These are phyloP conservation scores for Penicillium subrubescens DNA, from an alignment of 495 filamentous ascomycete genomes.

Conservation along the genomic window DNA sequence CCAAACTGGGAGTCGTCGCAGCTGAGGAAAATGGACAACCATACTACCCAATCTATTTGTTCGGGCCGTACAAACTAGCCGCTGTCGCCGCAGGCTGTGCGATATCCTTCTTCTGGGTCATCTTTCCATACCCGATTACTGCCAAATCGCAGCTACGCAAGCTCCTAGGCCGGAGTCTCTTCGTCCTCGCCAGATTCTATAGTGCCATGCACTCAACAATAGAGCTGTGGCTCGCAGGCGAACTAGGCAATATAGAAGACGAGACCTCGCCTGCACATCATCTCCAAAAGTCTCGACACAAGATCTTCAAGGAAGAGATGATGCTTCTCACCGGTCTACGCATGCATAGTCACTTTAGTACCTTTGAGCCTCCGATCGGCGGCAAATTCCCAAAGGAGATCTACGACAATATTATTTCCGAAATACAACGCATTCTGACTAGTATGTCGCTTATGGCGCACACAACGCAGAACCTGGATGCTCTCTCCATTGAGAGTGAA, in stretches of 20 bases:
- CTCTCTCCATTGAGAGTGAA: constrained; percentile 17
- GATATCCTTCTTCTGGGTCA: constrained; percentile 77
- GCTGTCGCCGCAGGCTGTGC: constrained; percentile 67
- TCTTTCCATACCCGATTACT: constrained; percentile 73
- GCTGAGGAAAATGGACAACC: constrained; percentile 66
- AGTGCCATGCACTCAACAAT: constrained; percentile 67
- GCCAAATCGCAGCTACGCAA: constrained; percentile 68
- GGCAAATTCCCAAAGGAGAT: constrained; percentile 39
- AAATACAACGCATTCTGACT: constrained; percentile 53
- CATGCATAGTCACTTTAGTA: constrained; percentile 37
- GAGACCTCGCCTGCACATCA: constrained; percentile 20
- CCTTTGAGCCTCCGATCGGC: constrained; percentile 39
- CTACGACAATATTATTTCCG: constrained; percentile 37
- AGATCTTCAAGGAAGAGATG: constrained; percentile 39
- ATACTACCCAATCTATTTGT: constrained; percentile 66
- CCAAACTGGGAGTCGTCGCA: constrained; percentile 58
- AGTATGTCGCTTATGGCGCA: constrained; percentile 70
- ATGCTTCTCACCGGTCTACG: constrained; percentile 35
- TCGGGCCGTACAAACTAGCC: constrained; percentile 71
- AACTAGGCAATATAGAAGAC: constrained; percentile 55
- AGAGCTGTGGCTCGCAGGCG: constrained; percentile 56
- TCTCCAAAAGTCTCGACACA: constrained; percentile 27
- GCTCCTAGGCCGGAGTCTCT: constrained; percentile 65
- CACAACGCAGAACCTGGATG: constrained; percentile 33
- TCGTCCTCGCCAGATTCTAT: constrained; percentile 74